Evolutionary conservation across 257 asterid genomes (phyloP).

Genomic region (Datura wrightii): DNA sequence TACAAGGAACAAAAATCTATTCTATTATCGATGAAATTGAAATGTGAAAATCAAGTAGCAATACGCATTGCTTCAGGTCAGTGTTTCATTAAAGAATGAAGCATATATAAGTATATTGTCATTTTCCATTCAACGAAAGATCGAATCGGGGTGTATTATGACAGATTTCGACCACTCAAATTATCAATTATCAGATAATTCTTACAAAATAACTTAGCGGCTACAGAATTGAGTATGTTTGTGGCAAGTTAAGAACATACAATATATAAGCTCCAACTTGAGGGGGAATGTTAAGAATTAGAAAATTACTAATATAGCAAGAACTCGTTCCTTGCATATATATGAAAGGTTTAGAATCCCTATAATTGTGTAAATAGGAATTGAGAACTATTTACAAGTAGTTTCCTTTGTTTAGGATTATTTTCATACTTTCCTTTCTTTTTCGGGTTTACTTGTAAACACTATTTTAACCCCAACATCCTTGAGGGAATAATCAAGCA

Average conservation of each 20-base stretch:
- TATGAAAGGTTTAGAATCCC: not conserved
- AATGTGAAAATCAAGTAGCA: slow-evolving; percentile 16
- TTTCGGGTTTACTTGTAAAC: not conserved
- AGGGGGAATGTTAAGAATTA: not conserved
- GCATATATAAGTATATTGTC: not conserved
- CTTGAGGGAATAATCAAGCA: not conserved
- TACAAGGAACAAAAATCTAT: not conserved
- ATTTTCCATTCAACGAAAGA: not conserved
- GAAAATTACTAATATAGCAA: not conserved
- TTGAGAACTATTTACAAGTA: not conserved
- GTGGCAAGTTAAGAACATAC: slow-evolving; percentile 1
- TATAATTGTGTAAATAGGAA: not conserved
- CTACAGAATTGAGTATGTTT: not conserved
- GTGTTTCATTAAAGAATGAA: not conserved
- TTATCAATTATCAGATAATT: too few species aligned
- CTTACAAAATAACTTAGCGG: not conserved
- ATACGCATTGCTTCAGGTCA: not conserved
- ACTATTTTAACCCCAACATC: not conserved
- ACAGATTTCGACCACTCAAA: not conserved
- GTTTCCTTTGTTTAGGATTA: not conserved
- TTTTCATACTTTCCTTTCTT: not conserved
- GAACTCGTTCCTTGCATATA: not conserved
- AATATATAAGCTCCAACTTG: not conserved
- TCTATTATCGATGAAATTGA: not conserved
- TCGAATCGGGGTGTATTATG: not conserved